Conservation (phyloP, 2,329 filamentous ascomycete species). For the Colletotrichum horii region DNA sequence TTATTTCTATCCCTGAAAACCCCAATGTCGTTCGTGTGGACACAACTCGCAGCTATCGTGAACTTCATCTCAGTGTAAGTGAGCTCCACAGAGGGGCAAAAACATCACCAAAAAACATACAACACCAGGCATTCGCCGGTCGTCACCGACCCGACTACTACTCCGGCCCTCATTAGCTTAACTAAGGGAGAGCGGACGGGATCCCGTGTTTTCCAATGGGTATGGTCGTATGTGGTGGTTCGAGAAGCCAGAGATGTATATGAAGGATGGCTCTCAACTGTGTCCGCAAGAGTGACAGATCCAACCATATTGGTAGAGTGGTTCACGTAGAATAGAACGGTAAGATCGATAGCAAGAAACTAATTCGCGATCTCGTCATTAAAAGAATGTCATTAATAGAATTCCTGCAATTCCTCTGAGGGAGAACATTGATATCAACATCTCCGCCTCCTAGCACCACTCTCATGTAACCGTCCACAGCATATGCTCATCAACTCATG, state of each 20-base stretch:
- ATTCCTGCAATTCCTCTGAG: not conserved
- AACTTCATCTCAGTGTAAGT: not conserved
- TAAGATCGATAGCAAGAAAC: accelerated
- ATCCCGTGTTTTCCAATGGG: constrained; percentile 9
- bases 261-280: not conserved
- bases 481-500: not conserved
- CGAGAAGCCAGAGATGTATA: not conserved
- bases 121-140: constrained; percentile 13
- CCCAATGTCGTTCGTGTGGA: not conserved
- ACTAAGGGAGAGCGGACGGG: constrained; percentile 14
- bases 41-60: not conserved
- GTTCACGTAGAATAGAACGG: not conserved
- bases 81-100: not conserved
- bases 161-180: constrained; percentile 1
- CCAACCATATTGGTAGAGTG: not conserved
- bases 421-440: not conserved
- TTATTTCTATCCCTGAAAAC: no score
- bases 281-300: not conserved
- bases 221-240: constrained; percentile 3
- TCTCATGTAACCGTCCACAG: not conserved
- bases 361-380: not conserved
- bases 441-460: not conserved
- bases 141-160: constrained; percentile 13
- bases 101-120: constrained; percentile 1
- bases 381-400: not conserved